Percentiles rank a stretch among this genome's conserved stretches.
Evolutionary conservation across 495 filamentous ascomycete genomes (phyloP).

Genomic region (Emericellopsis terricola): DNA sequence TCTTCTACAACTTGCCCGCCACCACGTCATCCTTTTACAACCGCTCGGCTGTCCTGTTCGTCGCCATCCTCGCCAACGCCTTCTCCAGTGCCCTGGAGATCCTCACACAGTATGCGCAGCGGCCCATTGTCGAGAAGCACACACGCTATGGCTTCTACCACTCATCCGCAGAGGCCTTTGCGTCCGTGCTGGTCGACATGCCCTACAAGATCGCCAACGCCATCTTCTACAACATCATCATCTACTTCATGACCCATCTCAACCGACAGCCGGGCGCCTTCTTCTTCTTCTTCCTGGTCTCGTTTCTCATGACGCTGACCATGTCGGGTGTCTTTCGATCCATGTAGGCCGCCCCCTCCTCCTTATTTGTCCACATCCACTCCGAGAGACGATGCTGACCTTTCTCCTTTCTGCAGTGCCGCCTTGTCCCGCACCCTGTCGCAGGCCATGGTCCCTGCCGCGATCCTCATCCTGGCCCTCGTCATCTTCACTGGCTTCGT

Average conservation of each 20-base stretch:
- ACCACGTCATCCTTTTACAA: constrained; percentile 39
- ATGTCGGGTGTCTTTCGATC: constrained; percentile 75
- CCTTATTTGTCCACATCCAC: not conserved
- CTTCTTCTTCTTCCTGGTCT: constrained; percentile 62
- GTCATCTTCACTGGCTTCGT: constrained; percentile 66
- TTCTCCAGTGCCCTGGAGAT: constrained; percentile 39
- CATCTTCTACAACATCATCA: constrained; percentile 42
- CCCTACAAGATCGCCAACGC: constrained; percentile 43
- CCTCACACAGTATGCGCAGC: constrained; percentile 67
- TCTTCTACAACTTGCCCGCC: constrained; percentile 39
- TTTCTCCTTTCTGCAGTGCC: constrained; percentile 1
- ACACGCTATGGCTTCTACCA: constrained; percentile 80
- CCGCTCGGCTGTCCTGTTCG: constrained; percentile 45
- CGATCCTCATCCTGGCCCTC: constrained; percentile 52
- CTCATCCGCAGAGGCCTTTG: constrained; percentile 69
- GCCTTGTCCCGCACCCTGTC: not conserved
- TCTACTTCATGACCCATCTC: constrained; percentile 80
- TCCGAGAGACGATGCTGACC: no score
- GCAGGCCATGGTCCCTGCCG: constrained; percentile 1
- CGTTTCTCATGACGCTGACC: constrained; percentile 42
- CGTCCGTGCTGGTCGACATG: constrained; percentile 67
- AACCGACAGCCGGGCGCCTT: constrained; percentile 57
- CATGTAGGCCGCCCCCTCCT: constrained; percentile 20
- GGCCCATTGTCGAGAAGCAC: constrained; percentile 87
- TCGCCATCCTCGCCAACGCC: constrained; percentile 48